Evolutionary conservation across 495 filamentous ascomycete species (phyloP).

Genomic region (Podospora sp.): DNA sequence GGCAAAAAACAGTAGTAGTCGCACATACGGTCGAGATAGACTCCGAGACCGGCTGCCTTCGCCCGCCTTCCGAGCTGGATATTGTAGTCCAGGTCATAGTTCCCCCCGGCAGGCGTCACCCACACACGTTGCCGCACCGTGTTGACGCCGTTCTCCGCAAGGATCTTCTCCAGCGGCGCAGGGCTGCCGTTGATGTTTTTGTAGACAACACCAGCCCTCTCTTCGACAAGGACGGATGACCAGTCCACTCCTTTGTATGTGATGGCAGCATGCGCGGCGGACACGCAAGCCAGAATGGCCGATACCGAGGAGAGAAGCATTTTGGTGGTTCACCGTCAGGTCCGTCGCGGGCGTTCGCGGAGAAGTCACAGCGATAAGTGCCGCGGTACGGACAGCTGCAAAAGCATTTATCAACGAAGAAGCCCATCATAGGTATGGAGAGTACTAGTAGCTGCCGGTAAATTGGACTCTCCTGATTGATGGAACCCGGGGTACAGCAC

Average conservation of each 20-base stretch:
- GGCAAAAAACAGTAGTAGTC: too few relatives aligned
- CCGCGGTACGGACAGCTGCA: not conserved
- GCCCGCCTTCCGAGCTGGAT: constrained; percentile 65
- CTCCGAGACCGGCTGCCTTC: constrained; percentile 61
- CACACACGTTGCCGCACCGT: constrained; percentile 72
- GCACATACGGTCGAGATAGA: constrained; percentile 72
- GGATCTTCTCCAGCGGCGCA: constrained; percentile 63
- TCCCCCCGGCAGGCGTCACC: constrained; percentile 68
- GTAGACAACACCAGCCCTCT: constrained; percentile 62
- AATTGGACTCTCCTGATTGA: constrained; percentile 25
- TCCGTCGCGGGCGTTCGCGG: not conserved
- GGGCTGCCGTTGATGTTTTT: constrained; percentile 56
- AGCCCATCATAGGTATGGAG: not conserved
- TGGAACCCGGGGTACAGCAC: constrained; percentile 21
- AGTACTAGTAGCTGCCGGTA: not conserved
- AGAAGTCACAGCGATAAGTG: not conserved
- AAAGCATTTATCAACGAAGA: not conserved
- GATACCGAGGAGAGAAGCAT: constrained; percentile 27
- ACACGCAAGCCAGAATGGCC: constrained; percentile 25
- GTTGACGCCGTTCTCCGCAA: constrained; percentile 66
- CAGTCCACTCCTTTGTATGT: constrained; percentile 72
- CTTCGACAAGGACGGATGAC: constrained; percentile 68
- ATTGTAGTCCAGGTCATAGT: constrained; percentile 71
- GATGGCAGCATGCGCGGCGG: constrained; percentile 47
- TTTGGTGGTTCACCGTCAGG: not conserved